Evolutionary conservation across 164 flowering plant genomes (phyloP), one percentile per base, ranked within the genome.

Genomic region (Piper longum): DNA sequence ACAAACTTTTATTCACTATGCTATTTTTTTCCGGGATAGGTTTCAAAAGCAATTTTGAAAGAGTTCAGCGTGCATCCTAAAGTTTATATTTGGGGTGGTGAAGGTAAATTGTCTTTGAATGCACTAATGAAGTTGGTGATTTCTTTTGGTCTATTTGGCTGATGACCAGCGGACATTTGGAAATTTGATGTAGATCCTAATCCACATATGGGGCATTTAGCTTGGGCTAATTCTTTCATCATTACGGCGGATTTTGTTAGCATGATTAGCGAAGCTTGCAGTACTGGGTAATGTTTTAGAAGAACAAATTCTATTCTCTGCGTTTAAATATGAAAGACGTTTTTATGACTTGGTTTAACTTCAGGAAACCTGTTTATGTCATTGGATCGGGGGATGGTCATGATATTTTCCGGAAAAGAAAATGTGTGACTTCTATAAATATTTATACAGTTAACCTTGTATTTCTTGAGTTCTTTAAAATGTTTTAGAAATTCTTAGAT

Each of bases 171-270:
- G 19, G 16, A 5, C 56, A 62, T 19, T 56, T 18, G 16, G 44
- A 9, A 57, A 43, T 13, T 59, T 17, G 43, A 41, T 67, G 66
- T 76, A 93, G 99, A 78, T 67, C 92, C 92, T 73, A 90, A 91
- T 76, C 97, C 96, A 52, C 88, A 90, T 65, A 79, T 83, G 84
- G 98, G 96, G 51, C 89, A 91, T 81, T 79, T 91, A 59, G 96
- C 98, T 51, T 89, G 96, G 98, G 98, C 91, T 7, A 96, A 91
- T 85, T 87, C 97, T 67, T 93, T 90, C 78, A 83, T 93, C 61
- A 66, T 93, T 62, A 93, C 97, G 45, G 97, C 99, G 56, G 99
- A 93, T 76, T 93, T 97, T 71, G 85, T 93, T 70, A 88, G 96
- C 62, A 83, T 88, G 90, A 69, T 93, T 77, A 93, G 96, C 69